Base-by-base conservation (phyloP, 116 monocot genomes). In the Trichopus zeylanicus region DNA sequence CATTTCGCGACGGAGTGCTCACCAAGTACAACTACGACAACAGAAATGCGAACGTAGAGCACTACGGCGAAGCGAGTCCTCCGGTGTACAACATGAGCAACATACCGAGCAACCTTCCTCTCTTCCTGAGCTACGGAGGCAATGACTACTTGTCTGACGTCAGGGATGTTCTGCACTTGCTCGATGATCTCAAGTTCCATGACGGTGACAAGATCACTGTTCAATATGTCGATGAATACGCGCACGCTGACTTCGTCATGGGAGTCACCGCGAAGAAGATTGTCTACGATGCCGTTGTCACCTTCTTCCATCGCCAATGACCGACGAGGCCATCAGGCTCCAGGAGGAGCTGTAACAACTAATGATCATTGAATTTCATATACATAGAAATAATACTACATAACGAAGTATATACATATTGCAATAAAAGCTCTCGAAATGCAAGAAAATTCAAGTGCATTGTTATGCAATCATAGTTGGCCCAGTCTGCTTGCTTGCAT, bases 81-180 rank as follows among this genome's bases (percentile, higher is more conserved):
- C 91, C 97, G 0, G 30, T 31, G 4, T 97, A 97, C 66, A 72
- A 91, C 67, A 34, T 97, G 29, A 62, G 66, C 24, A 75, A 52
- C 64, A 88, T 97, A 26, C 81, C 87, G 0, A 53, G 46, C 0
- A 32, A 69, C 27, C 38, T 97, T 48, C 80, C 91, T 1, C 56
- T 97, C 15, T 88, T 82, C 59, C 72, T 97, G 47, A 88, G 91
- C 75, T 82, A 97, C n/a, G 97, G 97, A 13, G 88, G 91, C 46
- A 53, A 48, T 7, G 97, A 97, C 69, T 42, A 39, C 6, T 81
- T 97, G 16, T 72, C 97, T 0, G 87, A 91, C 35, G 48, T 47
- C 1, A 18, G 19, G 2, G 97, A 97, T 28, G 91, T 97, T 3
- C 27, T 42, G 16, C 76, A 38, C 6, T 52, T 91, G 56, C 62